A percentile compares a stretch with the other conserved stretches of the same genome.
Evolutionary conservation across 441 rosid species (phyloP).

Genomic region (Syzygium malaccense): DNA sequence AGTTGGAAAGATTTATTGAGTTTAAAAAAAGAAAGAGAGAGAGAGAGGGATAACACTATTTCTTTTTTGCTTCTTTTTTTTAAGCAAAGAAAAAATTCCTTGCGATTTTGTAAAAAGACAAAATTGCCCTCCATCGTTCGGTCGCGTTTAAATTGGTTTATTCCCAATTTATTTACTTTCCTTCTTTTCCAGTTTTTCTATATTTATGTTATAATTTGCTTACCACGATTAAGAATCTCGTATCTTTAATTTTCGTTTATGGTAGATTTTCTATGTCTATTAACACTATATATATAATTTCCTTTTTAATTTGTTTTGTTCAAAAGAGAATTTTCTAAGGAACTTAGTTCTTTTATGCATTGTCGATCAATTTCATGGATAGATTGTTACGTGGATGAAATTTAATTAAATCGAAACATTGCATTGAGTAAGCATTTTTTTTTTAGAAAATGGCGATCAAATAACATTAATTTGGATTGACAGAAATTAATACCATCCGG

Average conservation of each 20-base stretch:
- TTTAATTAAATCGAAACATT: neutral
- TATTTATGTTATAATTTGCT: neutral
- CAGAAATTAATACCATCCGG: fast-evolving
- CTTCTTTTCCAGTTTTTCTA: neutral
- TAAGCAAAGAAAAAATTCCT: too few species aligned
- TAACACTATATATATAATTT: fast-evolving
- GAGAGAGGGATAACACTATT: too few species aligned
- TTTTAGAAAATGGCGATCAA: neutral
- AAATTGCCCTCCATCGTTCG: neutral
- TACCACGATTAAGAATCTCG: fast-evolving
- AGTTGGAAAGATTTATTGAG: neutral
- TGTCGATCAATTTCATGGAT: neutral
- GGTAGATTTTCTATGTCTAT: neutral
- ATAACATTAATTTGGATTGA: too few species aligned
- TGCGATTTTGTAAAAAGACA: too few species aligned
- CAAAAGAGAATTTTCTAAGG: neutral
- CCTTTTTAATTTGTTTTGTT: neutral
- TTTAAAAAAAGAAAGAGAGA: too few species aligned
- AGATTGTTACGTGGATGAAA: neutral
- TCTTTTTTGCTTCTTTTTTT: too few species aligned
- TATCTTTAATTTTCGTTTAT: fast-evolving
- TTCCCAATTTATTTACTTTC: neutral
- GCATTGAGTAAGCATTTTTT: neutral
- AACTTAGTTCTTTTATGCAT: neutral
- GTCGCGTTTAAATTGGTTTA: neutral